A percentile compares a stretch with the other conserved stretches of the same genome.
Conservation (phyloP, 495 filamentous ascomycete genomes). For the Monascus purpureus region DNA sequence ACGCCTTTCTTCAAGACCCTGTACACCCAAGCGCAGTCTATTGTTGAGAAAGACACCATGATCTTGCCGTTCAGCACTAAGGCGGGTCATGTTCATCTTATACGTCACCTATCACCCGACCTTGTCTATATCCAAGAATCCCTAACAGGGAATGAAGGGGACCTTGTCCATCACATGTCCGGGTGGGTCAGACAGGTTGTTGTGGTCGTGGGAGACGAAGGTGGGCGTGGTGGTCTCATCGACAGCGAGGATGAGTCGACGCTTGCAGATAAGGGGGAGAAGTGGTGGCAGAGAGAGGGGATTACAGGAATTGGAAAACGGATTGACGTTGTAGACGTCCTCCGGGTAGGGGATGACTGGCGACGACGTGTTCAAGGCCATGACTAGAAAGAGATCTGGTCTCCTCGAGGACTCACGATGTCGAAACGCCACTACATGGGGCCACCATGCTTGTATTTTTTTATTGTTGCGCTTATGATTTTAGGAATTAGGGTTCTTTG, state of each 20-base stretch:
- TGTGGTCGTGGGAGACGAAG: slow-evolving; percentile 73
- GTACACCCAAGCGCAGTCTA: slow-evolving; percentile 55
- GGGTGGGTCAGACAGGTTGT: slow-evolving; percentile 76
- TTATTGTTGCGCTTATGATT: no score
- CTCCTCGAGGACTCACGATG: no score
- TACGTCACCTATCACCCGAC: slow-evolving; percentile 69
- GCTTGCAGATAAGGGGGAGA: slow-evolving; percentile 39
- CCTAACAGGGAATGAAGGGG: slow-evolving; percentile 56
- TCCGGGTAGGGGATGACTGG: slow-evolving; percentile 74
- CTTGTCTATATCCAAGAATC: slow-evolving; percentile 77
- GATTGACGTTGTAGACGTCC: slow-evolving; percentile 70
- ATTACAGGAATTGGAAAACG: slow-evolving; percentile 74
- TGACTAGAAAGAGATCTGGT: no score
- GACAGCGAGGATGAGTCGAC: slow-evolving; percentile 75
- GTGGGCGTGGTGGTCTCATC: slow-evolving; percentile 69
- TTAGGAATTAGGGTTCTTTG: no score
- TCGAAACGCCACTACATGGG: no score
- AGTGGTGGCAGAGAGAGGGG: slow-evolving; percentile 76
- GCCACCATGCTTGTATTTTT: no score
- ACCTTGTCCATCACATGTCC: slow-evolving; percentile 53
- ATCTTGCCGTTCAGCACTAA: slow-evolving; percentile 76
- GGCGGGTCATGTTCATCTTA: slow-evolving; percentile 65
- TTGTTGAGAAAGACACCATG: slow-evolving; percentile 72
- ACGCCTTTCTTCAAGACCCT: slow-evolving; percentile 55
- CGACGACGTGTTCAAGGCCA: slow-evolving; percentile 53